These are phyloP conservation scores for Pseudocohnilembus persalinus DNA, from an alignment of 169 alveolate genomes.

Conservation along the genomic window DNA sequence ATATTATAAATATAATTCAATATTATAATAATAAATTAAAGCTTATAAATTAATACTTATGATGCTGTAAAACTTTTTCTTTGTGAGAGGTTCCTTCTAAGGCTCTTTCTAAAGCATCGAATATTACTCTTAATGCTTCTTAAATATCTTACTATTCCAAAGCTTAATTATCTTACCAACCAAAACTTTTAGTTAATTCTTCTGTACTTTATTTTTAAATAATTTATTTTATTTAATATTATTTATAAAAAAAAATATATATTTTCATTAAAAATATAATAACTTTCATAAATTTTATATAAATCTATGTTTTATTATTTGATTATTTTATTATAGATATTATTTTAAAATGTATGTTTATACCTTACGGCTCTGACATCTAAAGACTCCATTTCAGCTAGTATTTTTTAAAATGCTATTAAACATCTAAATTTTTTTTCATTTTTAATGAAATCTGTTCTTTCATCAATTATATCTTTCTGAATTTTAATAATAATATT, in stretches of 20 bases:
- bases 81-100: slow-evolving; percentile 61
- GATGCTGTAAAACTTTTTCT: slow-evolving; percentile 4
- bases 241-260: no score
- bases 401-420: slow-evolving; percentile 67
- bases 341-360: no score
- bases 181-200: slow-evolving; percentile 77
- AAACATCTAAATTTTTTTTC: slow-evolving; percentile 59
- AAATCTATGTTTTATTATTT: no score
- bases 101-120: slow-evolving; percentile 72
- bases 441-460: slow-evolving; percentile 58
- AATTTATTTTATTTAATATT: no score
- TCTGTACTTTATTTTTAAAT: slow-evolving; percentile 70
- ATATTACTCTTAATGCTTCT: slow-evolving; percentile 70
- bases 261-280: not conserved
- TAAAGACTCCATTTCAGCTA: slow-evolving; percentile 57
- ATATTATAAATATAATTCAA: no score
- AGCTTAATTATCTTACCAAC: slow-evolving; percentile 73
- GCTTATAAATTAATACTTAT: no score
- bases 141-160: slow-evolving; percentile 76
- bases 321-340: no score
- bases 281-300: no score
- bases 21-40: no score
- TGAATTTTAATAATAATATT: no score
- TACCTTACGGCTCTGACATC: slow-evolving; percentile 52
- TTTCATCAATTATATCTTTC: slow-evolving; percentile 44